Evolutionary conservation across 1,284 basidiomycete genomes (phyloP).

Genomic region (Fomitiporia mediterranea): DNA sequence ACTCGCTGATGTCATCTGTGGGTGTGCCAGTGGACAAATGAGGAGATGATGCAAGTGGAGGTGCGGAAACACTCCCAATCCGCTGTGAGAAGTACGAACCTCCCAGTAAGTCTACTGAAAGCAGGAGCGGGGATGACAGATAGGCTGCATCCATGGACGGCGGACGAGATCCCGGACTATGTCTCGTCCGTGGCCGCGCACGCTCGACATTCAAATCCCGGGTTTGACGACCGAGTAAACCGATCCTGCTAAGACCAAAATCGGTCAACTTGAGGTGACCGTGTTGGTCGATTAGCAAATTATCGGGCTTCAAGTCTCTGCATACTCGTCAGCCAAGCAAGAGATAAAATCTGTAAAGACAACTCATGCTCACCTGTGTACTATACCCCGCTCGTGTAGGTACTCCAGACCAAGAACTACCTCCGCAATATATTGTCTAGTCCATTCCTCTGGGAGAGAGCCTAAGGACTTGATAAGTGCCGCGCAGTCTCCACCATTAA

Average conservation of each 20-base stretch:
- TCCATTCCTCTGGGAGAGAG: conserved; percentile 93
- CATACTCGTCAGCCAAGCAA: conserved; percentile 7
- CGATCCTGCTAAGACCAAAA: conserved; percentile 96
- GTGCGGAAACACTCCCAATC: conserved; percentile 41
- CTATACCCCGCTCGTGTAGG: conserved; percentile 89
- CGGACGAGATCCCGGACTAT: conserved; percentile 66
- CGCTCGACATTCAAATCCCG: conserved; percentile 62
- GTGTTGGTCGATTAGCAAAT: conserved; percentile 92
- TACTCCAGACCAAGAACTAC: conserved; percentile 94
- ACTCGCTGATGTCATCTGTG: conserved; percentile 79
- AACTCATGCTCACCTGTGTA: conserved; percentile 80
- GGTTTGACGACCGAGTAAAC: conserved; percentile 94
- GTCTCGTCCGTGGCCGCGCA: conserved; percentile 47
- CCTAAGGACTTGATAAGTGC: conserved; percentile 96
- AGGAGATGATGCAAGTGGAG: conserved; percentile 58
- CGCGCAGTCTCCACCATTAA: conserved; percentile 96
- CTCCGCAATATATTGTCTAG: conserved; percentile 93
- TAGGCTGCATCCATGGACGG: conserved; percentile 83
- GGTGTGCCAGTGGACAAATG: conserved; percentile 44
- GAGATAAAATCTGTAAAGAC: background rate
- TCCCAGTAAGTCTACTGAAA: conserved; percentile 49
- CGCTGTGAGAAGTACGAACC: conserved; percentile 81
- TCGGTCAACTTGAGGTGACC: conserved; percentile 98
- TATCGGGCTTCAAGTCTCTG: conserved; percentile 98
- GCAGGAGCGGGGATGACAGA: conserved; percentile 65